A percentile compares a stretch with the other conserved stretches of the same genome.
Evolutionary conservation across 202 grass and related monocot genomes (phyloP).

Genomic region (Brachypodium distachyon): DNA sequence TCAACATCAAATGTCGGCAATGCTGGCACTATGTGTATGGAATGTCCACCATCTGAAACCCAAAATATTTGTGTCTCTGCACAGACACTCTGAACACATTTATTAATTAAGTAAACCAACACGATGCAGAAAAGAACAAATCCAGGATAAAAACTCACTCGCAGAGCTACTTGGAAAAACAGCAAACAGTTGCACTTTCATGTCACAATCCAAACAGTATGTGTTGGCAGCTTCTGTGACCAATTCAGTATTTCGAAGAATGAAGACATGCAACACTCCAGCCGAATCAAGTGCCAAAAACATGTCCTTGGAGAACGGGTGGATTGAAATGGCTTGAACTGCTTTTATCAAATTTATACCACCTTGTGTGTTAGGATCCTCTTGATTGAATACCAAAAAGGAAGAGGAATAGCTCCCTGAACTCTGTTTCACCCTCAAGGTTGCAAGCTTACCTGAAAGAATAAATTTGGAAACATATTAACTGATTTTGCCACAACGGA

Average conservation of each 20-base stretch:
- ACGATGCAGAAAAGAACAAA: conserved; percentile 11
- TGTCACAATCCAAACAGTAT: conserved; percentile 44
- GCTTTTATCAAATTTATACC: conserved; percentile 23
- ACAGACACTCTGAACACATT: conserved; percentile 64
- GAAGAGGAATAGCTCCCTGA: conserved; percentile 61
- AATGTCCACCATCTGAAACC: conserved; percentile 78
- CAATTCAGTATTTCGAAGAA: conserved; percentile 20
- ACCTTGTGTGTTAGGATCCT: conserved; percentile 24
- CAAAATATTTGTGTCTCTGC: conserved; percentile 74
- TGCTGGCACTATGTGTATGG: conserved; percentile 57
- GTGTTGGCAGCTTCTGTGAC: conserved; percentile 17
- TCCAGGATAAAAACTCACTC: conserved; percentile 54
- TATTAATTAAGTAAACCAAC: conserved; percentile 51
- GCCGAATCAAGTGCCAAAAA: conserved; percentile 72
- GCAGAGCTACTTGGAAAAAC: conserved; percentile 62
- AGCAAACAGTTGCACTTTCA: conserved; percentile 75
- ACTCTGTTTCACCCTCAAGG: conserved; percentile 65
- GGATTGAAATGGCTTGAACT: conserved; percentile 52
- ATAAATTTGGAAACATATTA: conserved; percentile 27
- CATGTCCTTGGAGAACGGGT: conserved; percentile 64
- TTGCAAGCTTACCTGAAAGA: conserved; percentile 67
- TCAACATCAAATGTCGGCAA: conserved; percentile 43
- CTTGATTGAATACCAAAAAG: conserved; percentile 35
- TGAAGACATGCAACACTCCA: conserved; percentile 70
- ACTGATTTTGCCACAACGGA: neutral